phyloP scores from a whole-genome alignment of 1,284 basidiomycete genomes.

The Pterulicium gracile region DNA sequence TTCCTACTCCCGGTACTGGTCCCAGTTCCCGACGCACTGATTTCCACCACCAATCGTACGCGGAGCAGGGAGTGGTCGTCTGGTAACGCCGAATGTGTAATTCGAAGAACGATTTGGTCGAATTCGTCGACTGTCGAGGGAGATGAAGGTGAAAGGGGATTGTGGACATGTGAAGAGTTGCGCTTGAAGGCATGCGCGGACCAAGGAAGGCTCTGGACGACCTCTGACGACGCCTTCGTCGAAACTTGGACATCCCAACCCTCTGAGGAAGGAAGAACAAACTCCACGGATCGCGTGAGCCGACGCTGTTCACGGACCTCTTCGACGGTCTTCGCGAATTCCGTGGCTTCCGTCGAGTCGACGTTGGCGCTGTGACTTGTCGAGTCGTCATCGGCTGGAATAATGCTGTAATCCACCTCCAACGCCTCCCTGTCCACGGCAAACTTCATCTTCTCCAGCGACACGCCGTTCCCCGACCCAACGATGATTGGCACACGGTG shows the following conservation, averaged over 20 bases:
- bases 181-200: constrained; percentile 52
- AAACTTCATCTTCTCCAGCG: constrained; percentile 68
- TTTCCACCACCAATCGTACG: constrained; percentile 70
- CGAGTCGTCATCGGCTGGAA: constrained; percentile 61
- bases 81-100: constrained; percentile 62
- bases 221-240: constrained; percentile 59
- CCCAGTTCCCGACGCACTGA: constrained; percentile 54
- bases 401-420: constrained; percentile 77
- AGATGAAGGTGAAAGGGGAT: constrained; percentile 22
- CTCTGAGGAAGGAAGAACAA: constrained; percentile 63
- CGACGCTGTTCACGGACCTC: constrained; percentile 53
- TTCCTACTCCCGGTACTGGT: constrained; percentile 39
- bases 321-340: constrained; percentile 47
- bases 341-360: constrained; percentile 29
- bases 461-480: constrained; percentile 77
- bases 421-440: constrained; percentile 77
- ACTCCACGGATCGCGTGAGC: constrained; percentile 70
- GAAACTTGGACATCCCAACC: constrained; percentile 87
- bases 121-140: constrained; percentile 26
- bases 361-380: constrained; percentile 16
- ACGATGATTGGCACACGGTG: constrained; percentile 65
- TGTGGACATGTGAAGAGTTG: constrained; percentile 23
- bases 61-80: constrained; percentile 72
- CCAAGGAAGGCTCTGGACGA: constrained; percentile 71
- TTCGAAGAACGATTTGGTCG: constrained; percentile 55